A percentile compares a stretch with the other conserved stretches of the same genome.
Evolutionary conservation across 352 stramenopile genomes (phyloP).

Genomic region (Phytophthora constricta): DNA sequence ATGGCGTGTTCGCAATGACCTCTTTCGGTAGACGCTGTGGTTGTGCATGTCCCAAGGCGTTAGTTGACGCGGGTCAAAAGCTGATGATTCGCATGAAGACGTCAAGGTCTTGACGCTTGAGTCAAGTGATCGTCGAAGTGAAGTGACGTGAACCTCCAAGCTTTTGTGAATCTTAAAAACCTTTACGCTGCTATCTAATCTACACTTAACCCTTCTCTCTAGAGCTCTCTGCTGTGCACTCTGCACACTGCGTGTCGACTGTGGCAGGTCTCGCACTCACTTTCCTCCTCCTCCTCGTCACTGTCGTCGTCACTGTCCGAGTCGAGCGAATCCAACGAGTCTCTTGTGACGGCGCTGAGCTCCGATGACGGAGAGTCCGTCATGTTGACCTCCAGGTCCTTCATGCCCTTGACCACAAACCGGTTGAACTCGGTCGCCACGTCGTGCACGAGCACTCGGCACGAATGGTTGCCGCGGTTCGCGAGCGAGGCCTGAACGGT

Average conservation of each 20-base stretch:
- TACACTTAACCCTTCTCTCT: slow-evolving; percentile 1
- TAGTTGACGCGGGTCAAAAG: too few relatives aligned
- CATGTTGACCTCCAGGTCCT: slow-evolving; percentile 34
- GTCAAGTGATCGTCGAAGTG: too few relatives aligned
- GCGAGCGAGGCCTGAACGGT: slow-evolving; percentile 47
- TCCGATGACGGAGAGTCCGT: slow-evolving; percentile 37
- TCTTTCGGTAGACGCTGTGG: too few relatives aligned
- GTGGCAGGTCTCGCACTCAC: slow-evolving; percentile 43
- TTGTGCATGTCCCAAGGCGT: too few relatives aligned
- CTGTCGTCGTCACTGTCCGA: slow-evolving; percentile 17
- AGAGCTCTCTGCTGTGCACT: slow-evolving; percentile 25
- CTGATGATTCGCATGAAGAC: too few relatives aligned
- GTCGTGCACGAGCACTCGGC: slow-evolving; percentile 38
- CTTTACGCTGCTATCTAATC: not conserved
- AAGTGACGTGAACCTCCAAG: too few relatives aligned
- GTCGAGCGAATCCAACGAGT: slow-evolving; percentile 38
- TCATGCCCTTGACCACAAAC: slow-evolving; percentile 44
- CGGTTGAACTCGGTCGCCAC: slow-evolving; percentile 46
- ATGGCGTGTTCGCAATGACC: too few relatives aligned
- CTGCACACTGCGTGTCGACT: slow-evolving; percentile 41
- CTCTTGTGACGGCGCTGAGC: slow-evolving; percentile 32
- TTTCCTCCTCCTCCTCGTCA: slow-evolving; percentile 21
- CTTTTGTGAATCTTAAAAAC: not conserved
- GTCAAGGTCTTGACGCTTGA: too few relatives aligned
- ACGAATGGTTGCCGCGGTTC: slow-evolving; percentile 47